Base-by-base conservation (phyloP, 352 stramenopile genomes). In the Phytophthora quininea region DNA sequence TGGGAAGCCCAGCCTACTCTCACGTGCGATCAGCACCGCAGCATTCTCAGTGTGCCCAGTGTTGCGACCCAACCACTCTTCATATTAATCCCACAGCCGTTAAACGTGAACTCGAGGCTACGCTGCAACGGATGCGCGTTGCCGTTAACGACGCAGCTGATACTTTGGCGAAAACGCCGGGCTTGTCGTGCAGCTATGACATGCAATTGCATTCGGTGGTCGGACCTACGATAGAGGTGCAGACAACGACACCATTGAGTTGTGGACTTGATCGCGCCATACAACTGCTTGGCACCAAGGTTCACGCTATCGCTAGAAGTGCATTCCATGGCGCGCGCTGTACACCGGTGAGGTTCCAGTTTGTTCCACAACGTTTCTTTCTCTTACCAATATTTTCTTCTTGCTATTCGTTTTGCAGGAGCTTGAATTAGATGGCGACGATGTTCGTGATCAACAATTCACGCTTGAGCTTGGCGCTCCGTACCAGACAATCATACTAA, bases 31-130 rank as follows among this genome's bases (percentile, higher is more conserved):
- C 35, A 48, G 35, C 5, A 2, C 1, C 32, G 9, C 59, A 54
- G 27, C 10, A 33, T 24, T 30, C 50, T 6, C 59, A 31, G 27
- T 52, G 53, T 35, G 55, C 27, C 10, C 46, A 54, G 8, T 68
- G 52, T 35, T 68, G 61, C 38, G 62, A 63, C 37, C 61, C 53
- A 15, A 69, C 63, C 27, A 66, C 56, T 2, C 30, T 62, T 14
- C 63, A 71, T 10, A 43, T 61, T n/a, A 66, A 71, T 37, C 56
- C 42, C 19, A 5, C 29, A 33, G 33, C 49, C 7, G 56, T 60
- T 7, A 50, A 50, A 24, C 31, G 50, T 6, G 63, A 66, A 37
- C 54, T 71, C 27, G 38, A 70, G 46, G 48, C 32, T 31, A 57
- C 38, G 15, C 24, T 70, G 42, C 32, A 61, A 50, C 49, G 35